A percentile compares a stretch with the other conserved stretches of the same genome.
Evolutionary conservation across 768 basidiomycete genomes (phyloP).

Genomic region (Tricholoma sp.): DNA sequence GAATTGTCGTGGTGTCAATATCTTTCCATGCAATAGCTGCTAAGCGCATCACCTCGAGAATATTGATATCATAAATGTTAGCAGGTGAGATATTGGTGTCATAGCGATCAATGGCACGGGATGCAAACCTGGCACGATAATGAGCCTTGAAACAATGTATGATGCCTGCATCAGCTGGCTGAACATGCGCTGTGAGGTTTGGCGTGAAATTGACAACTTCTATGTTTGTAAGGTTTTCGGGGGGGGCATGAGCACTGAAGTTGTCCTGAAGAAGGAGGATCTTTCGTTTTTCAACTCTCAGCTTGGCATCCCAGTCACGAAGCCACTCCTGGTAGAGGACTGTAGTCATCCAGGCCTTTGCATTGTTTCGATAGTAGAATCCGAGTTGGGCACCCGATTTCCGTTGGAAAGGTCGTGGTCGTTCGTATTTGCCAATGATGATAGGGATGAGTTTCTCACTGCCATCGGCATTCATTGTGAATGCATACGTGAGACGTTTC

Average conservation of each 20-base stretch:
- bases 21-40: conserved; percentile 13
- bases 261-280: no score
- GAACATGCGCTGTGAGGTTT: neutral
- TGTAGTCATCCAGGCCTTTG: conserved; percentile 33
- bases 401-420: conserved; percentile 23
- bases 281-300: conserved; percentile 8
- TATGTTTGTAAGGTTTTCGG: no score
- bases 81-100: no score
- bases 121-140: neutral
- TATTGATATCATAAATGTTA: conserved; percentile 28
- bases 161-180: neutral
- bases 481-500: no score
- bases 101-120: no score
- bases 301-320: conserved; percentile 22
- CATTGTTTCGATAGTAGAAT: conserved; percentile 31
- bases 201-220: no score
- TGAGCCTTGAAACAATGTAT: neutral
- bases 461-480: no score
- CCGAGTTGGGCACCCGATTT: conserved; percentile 23
- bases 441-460: conserved; percentile 22
- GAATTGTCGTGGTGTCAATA: neutral
- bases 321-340: conserved; percentile 31
- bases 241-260: no score
- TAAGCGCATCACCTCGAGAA: conserved; percentile 27
- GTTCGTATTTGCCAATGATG: conserved; percentile 26